Evolutionary conservation across 768 basidiomycete species (phyloP), one percentile per base, ranked within the genome.

Genomic region (Podaxis sp.): DNA sequence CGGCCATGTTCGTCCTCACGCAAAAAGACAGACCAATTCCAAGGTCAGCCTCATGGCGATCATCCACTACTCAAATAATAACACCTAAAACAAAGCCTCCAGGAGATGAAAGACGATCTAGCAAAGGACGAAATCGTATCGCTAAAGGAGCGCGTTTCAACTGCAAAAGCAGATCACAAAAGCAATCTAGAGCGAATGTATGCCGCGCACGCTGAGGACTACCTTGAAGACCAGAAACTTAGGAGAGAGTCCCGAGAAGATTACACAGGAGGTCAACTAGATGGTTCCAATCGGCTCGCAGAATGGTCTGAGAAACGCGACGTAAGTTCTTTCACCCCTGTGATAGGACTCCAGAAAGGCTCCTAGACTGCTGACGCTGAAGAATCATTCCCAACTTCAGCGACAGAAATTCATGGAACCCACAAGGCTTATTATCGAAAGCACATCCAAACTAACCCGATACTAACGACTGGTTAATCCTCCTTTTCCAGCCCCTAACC

Each of bases 1-100:
- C 28, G 11, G 68, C 68, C 17, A 66, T 66, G 66, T 66, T 60
- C 48, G 56, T 69, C 17, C 58, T 69, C 2, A 69, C 68, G 8
- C 66, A 69, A 56, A 67, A 67, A 50, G 68, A 69, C 44, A 52
- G 66, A 2, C 63, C 60, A 20, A 66, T 69, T 13, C 68, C 68
- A 2, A 69, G 60, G 68, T 67, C 38, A 49, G 38, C 41, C 7
- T 15, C n/a, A 44, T 13, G 15, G 41, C 15, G 2, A 53, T 52
- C 2, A 44, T 44, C 4, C 41, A 13, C 41, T 15, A n/a, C 41
- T 15, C 41, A 44, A 44, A 44, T 44, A 44, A 44, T 44, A 44
- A 44, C 8, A n/a, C 15, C 41, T 20, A 44, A 11, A 44, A 44
- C 13, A 15, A 26, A 62, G 61, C 28, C 37, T 62, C 24, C 53